A percentile compares a stretch with the other conserved stretches of the same genome.
Evolutionary conservation across 805 yeast species (phyloP).

Genomic region (Ogataea saltuana): DNA sequence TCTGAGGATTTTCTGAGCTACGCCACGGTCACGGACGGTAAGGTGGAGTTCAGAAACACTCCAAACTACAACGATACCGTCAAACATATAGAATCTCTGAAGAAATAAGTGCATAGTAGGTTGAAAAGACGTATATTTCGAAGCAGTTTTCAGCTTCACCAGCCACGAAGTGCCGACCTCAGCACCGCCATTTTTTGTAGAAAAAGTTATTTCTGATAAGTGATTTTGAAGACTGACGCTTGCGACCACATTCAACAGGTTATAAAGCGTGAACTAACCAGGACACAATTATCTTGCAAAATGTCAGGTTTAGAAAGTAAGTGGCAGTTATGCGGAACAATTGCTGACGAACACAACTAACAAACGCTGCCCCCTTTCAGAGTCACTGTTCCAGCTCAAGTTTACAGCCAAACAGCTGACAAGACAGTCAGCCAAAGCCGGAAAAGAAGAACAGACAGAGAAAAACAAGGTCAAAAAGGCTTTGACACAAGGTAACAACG

Average conservation of each 20-base stretch:
- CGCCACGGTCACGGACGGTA: slow-evolving; percentile 45
- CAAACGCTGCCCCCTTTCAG: slow-evolving; percentile 29
- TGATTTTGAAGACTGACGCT: no score
- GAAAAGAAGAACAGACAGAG: slow-evolving; percentile 86
- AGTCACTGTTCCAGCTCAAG: slow-evolving; percentile 66
- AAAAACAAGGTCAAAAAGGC: slow-evolving; percentile 90
- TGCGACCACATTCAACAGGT: no score
- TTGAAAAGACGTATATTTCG: slow-evolving; percentile 5
- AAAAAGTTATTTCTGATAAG: no score
- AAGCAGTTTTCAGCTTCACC: background rate
- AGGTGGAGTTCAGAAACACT: slow-evolving; percentile 46
- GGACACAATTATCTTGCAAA: no score
- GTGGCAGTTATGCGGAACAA: slow-evolving; percentile 28
- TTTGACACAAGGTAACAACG: slow-evolving; percentile 78
- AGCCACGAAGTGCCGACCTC: background rate
- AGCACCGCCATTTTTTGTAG: background rate
- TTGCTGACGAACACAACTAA: slow-evolving; percentile 7
- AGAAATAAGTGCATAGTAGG: slow-evolving; percentile 11
- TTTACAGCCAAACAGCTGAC: slow-evolving; percentile 93
- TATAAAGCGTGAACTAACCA: no score
- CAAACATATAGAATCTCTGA: slow-evolving; percentile 30
- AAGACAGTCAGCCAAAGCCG: slow-evolving; percentile 86
- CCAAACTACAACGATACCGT: slow-evolving; percentile 42
- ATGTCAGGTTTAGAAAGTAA: slow-evolving; percentile 46
- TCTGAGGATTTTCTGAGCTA: slow-evolving; percentile 50